Evolutionary conservation across 2,329 filamentous ascomycete species (phyloP).

Genomic region (Cladosporium phlei): DNA sequence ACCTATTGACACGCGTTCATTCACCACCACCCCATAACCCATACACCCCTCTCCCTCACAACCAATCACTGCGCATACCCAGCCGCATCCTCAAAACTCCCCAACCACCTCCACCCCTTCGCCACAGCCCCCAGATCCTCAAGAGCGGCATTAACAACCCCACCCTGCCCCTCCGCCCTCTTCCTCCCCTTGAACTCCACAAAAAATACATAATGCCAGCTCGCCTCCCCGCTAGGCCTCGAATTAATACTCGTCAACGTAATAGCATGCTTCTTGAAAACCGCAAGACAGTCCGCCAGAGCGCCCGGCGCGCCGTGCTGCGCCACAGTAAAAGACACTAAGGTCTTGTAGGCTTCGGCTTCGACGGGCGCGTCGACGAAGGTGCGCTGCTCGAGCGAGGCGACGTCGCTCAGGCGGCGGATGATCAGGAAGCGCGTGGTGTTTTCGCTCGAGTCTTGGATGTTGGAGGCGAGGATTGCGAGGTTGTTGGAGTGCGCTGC

Average conservation of each 20-base stretch:
- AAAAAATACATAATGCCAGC: constrained; percentile 94
- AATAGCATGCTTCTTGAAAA: constrained; percentile 67
- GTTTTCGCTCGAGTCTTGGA: constrained; percentile 72
- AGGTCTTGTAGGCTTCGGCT: constrained; percentile 53
- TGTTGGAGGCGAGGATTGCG: constrained; percentile 62
- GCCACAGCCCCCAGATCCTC: constrained; percentile 54
- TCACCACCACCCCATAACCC: too few relatives aligned
- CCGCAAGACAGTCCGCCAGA: constrained; percentile 71
- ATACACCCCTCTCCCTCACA: too few relatives aligned
- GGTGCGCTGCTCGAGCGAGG: constrained; percentile 3
- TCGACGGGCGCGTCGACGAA: constrained; percentile 11
- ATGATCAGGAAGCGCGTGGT: constrained; percentile 75
- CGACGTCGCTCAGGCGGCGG: constrained; percentile 25
- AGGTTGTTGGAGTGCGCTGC: constrained; percentile 66
- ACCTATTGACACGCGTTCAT: too few relatives aligned
- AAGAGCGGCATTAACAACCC: constrained; percentile 58
- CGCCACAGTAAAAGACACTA: constrained; percentile 78
- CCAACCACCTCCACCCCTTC: constrained; percentile 57
- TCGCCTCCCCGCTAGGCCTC: constrained; percentile 65
- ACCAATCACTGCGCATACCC: neutral
- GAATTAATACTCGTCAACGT: constrained; percentile 91
- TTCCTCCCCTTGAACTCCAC: constrained; percentile 75
- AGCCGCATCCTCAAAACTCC: constrained; percentile 28
- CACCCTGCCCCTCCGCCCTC: constrained; percentile 43
- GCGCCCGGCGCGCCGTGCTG: constrained; percentile 70